Base-by-base conservation (phyloP, 305 asterid species). In the Fraxinus ornus region DNA sequence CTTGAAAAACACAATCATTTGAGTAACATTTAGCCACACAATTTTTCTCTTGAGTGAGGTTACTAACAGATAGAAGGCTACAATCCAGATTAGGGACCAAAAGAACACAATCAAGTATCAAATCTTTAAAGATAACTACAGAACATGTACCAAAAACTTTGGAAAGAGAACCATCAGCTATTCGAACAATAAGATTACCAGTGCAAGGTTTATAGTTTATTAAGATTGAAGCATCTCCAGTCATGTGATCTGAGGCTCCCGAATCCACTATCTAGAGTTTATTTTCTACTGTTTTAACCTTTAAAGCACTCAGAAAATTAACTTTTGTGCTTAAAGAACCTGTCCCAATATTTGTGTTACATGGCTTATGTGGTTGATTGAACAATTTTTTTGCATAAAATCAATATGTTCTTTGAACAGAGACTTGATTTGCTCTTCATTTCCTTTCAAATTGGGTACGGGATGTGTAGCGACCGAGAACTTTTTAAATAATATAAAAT, bases 21-120 rank as follows among this genome's bases (percentile, higher is more conserved):
- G 52, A 12, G 6, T 1, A 80, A 33, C 19, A 80, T 17, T 80
- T 80, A 80, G 83, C 47, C 10, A 78, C 57, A 80, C 78, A 80
- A 13, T 71, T 80, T 17, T 7, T 6, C 15, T 72, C 35, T 5
- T 10, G 30, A 30, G 72, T 41, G 3, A 80, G 52, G 9, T 41
- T 71, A 0, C 64, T 71, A 15, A 80, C 9, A 4, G 83, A 80
- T 2, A 80, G 21, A 0, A 70, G 10, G n/a, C 47, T 70, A 12
- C 76, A 41, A 4, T 39, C 62, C 36, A 80, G 28, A n/a, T 44
- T 47, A 7, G 72, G 78, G 15, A 71, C 49, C 24, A 30, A 49
- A 2, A 68, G 82, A 1, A 79, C 76, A n/a, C 12, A 21, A 39
- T 26, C 2, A 28, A 32, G 76, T 32, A n/a, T 28, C 41, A 71